Conservation (phyloP, 2,329 filamentous ascomycete species). For the Tolypocladium capitatum region DNA sequence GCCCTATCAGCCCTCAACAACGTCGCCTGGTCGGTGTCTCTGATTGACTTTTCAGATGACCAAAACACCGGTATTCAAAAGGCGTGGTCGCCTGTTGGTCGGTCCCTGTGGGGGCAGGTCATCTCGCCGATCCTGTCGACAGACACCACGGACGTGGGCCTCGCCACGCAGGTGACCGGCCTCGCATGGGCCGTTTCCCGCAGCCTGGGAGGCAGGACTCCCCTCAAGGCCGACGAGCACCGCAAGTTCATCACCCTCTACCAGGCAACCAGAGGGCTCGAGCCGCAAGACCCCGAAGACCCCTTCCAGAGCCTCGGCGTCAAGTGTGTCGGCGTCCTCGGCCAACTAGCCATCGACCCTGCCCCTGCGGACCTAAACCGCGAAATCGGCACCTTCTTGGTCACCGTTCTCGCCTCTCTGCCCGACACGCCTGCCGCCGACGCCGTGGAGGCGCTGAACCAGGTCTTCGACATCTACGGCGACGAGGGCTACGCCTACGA, state of each 20-base stretch:
- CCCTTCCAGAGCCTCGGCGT: conserved; percentile 50
- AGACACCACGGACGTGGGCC: conserved; percentile 46
- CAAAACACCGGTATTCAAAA: conserved; percentile 36
- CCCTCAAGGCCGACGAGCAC: conserved; percentile 40
- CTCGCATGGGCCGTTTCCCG: conserved; percentile 53
- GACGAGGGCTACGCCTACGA: conserved; percentile 47
- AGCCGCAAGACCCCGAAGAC: conserved; percentile 24
- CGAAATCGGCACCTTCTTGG: conserved; percentile 49
- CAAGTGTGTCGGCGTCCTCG: conserved; percentile 54
- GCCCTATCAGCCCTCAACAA: conserved; percentile 52
- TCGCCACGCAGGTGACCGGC: conserved; percentile 50
- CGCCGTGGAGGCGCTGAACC: conserved; percentile 50
- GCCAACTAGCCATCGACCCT: conserved; percentile 45
- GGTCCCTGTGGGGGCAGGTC: conserved; percentile 43
- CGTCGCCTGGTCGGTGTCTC: conserved; percentile 52
- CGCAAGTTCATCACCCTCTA: conserved; percentile 53
- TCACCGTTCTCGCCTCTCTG: conserved; percentile 38
- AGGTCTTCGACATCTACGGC: conserved; percentile 54
- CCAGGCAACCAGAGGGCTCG: conserved; percentile 36
- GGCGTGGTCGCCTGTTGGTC: conserved; percentile 40
- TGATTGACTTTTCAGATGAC: conserved; percentile 43
- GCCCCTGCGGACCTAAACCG: conserved; percentile 41
- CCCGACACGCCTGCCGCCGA: conserved; percentile 43
- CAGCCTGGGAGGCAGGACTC: conserved; percentile 34
- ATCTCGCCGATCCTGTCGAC: conserved; percentile 43